Evolutionary conservation across 2,329 filamentous ascomycete species (phyloP).

Genomic region (Neonectria sp.): DNA sequence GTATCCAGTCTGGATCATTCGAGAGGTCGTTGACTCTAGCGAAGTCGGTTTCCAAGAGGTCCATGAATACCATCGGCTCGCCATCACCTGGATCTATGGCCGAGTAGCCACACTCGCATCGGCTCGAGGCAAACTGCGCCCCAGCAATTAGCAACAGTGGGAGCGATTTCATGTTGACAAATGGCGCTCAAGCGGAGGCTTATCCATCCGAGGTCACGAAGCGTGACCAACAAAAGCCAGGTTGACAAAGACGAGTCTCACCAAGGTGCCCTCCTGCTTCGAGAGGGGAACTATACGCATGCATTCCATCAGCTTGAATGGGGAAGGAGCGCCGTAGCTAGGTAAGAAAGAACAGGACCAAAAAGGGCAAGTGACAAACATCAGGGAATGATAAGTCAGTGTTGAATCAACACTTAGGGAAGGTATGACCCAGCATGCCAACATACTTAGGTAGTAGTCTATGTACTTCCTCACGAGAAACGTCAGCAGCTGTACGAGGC

Average conservation of each 20-base stretch:
- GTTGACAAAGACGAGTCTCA: background rate
- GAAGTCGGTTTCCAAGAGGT: slow-evolving; percentile 82
- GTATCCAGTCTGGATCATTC: slow-evolving; percentile 72
- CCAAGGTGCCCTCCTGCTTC: background rate
- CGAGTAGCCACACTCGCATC: slow-evolving; percentile 82
- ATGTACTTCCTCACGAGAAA: background rate
- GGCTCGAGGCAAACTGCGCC: slow-evolving; percentile 51
- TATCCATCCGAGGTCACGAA: no score
- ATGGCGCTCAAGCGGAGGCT: background rate
- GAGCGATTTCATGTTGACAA: slow-evolving; percentile 26
- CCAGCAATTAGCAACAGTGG: slow-evolving; percentile 25
- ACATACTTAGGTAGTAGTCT: background rate
- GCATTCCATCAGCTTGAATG: background rate
- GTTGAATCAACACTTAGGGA: background rate
- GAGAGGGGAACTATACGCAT: background rate
- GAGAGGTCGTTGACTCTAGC: slow-evolving; percentile 66
- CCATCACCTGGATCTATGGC: slow-evolving; percentile 61
- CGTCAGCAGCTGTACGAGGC: background rate
- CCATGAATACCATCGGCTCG: slow-evolving; percentile 71
- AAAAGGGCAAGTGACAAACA: background rate
- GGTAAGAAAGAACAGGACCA: background rate
- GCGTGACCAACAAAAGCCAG: background rate
- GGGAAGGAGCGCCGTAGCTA: background rate
- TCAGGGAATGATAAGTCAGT: background rate
- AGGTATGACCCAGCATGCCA: background rate